Evolutionary conservation across 2,329 filamentous ascomycete genomes (phyloP).

Genomic region (Fusarium citri): DNA sequence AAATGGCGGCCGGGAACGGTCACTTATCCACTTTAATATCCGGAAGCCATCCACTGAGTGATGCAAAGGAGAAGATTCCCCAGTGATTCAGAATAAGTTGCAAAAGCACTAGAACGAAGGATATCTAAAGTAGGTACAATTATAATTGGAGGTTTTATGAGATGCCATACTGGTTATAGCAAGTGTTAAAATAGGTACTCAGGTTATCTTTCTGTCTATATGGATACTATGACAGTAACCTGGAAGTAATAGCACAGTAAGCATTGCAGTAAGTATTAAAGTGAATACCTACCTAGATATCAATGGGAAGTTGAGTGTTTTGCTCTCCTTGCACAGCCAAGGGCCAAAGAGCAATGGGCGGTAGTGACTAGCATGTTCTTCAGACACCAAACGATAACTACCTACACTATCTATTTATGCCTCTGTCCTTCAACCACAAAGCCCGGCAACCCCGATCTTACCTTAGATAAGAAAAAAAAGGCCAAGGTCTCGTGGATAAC

Average conservation of each 20-base stretch:
- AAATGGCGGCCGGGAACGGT: slow-evolving; percentile 11
- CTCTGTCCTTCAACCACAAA: too few relatives aligned
- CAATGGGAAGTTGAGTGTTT: too few relatives aligned
- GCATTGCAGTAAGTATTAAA: background rate
- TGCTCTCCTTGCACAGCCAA: too few relatives aligned
- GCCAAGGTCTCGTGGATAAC: too few relatives aligned
- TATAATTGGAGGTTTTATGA: background rate
- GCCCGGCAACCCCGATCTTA: too few relatives aligned
- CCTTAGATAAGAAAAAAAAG: too few relatives aligned
- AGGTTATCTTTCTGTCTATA: background rate
- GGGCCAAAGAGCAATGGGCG: too few relatives aligned
- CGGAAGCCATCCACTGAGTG: background rate
- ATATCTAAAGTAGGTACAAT: background rate
- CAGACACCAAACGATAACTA: too few relatives aligned
- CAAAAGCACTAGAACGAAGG: background rate
- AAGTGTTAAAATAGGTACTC: background rate
- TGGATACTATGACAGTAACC: background rate
- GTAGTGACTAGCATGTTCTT: too few relatives aligned
- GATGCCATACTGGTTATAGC: background rate
- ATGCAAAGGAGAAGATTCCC: background rate
- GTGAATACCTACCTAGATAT: background rate
- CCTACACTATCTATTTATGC: too few relatives aligned
- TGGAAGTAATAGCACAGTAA: background rate
- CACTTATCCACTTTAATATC: background rate
- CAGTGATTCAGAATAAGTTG: background rate